Percentiles rank a stretch among this genome's conserved stretches.
phyloP scores from a whole-genome alignment of 176 grass and related monocot genomes.

The Hordeum vulgare region MorexV3_pseudomolecules_assembly NC_058519.1:124168969-124169468 shows the following conservation, averaged over 20 bases:
- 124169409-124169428: background rate
- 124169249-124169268: constrained; percentile 59
- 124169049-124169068: constrained; percentile 17
- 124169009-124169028: constrained; percentile 87
- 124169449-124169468: constrained; percentile 50
- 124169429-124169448: constrained; percentile 31
- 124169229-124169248: constrained; percentile 60
- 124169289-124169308: constrained; percentile 27
- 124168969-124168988: constrained; percentile 81
- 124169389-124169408: background rate
- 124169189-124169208: constrained; percentile 28
- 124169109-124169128: background rate
- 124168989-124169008: constrained; percentile 91
- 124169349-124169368: constrained; percentile 31
- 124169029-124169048: background rate
- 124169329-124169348: constrained; percentile 50
- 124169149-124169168: constrained; percentile 80
- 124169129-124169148: constrained; percentile 84
- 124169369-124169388: constrained; percentile 16
- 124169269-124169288: constrained; percentile 22
- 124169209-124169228: constrained; percentile 33
- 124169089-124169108: background rate
- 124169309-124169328: constrained; percentile 16
- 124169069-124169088: background rate
- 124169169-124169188: constrained; percentile 47